A percentile compares a stretch with the other conserved stretches of the same genome.
These are phyloP conservation scores for Colletotrichum gigasporum DNA, from an alignment of 2,329 filamentous ascomycete species.

Conservation along the genomic window DNA sequence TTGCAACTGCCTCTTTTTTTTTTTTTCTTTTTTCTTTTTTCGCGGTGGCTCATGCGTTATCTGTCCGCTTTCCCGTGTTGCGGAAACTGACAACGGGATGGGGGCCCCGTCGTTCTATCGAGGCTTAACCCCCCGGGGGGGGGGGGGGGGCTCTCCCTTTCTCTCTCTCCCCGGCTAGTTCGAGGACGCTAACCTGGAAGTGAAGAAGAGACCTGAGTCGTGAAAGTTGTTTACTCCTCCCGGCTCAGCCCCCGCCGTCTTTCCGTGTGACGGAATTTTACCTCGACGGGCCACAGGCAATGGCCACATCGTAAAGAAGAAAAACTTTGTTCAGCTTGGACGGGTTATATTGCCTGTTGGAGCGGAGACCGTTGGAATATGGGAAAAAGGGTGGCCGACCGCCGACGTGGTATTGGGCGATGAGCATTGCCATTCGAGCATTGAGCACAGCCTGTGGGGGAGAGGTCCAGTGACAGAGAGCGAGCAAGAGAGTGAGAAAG, in stretches of 20 bases:
- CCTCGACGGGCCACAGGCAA: no score
- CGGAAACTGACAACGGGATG: background rate
- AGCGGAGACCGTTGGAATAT: background rate
- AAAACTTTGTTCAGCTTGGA: constrained; percentile 3
- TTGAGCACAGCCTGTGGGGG: background rate
- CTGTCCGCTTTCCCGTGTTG: no score
- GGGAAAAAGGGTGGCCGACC: background rate
- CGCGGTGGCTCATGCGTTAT: constrained; percentile 1
- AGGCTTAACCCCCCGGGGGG: no score
- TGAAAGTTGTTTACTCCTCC: constrained; percentile 21
- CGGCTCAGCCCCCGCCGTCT: constrained; percentile 6
- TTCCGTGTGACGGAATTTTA: constrained; percentile 4
- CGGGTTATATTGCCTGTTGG: background rate
- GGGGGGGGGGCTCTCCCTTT: no score
- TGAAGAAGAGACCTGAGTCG: background rate
- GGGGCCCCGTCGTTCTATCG: background rate
- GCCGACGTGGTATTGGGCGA: background rate
- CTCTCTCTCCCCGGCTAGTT: no score
- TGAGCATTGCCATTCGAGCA: background rate
- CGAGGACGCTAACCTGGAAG: background rate
- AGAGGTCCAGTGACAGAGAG: background rate
- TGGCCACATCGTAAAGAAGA: no score
- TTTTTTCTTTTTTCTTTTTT: no score
- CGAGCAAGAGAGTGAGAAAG: background rate
- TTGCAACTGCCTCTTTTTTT: no score